A percentile compares a stretch with the other conserved stretches of the same genome.
These are phyloP conservation scores for Golubevia sp. DNA, from an alignment of 1,284 basidiomycete species.

Conservation along the genomic window DNA sequence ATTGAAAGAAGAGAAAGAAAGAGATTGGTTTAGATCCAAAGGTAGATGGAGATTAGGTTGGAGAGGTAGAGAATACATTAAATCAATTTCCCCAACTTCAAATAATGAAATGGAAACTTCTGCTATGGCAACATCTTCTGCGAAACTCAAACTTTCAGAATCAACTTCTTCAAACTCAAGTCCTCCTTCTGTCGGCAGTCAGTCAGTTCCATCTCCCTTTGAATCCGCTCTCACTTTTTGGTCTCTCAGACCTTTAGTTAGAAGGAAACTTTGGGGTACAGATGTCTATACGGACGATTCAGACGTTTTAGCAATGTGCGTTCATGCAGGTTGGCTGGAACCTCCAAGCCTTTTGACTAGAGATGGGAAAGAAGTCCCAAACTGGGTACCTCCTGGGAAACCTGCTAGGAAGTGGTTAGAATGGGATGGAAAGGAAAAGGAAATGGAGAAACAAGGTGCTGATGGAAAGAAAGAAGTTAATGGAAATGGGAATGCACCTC, in stretches of 20 bases:
- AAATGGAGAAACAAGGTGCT: not conserved
- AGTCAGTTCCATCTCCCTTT: not conserved
- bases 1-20: not conserved
- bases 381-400: conserved; percentile 1
- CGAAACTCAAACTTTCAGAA: too few relatives aligned
- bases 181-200: too few relatives aligned
- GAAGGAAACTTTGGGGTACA: conserved; percentile 66
- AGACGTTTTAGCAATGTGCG: conserved; percentile 65
- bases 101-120: not conserved
- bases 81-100: not conserved
- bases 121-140: not conserved
- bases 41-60: conserved; percentile 47
- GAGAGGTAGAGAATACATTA: conserved; percentile 47
- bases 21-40: not conserved
- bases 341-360: conserved; percentile 34
- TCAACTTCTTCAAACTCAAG: not conserved
- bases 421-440: conserved; percentile 7
- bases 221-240: conserved; percentile 41
- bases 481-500: conserved; percentile 8
- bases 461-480: conserved; percentile 4
- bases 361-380: conserved; percentile 3
- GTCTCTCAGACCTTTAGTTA: conserved; percentile 31
- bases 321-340: conserved; percentile 67
- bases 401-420: conserved; percentile 12
- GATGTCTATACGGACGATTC: conserved; percentile 70